phyloP scores from a whole-genome alignment of 257 asterid species.

The Solanum clarkiae region DNA sequence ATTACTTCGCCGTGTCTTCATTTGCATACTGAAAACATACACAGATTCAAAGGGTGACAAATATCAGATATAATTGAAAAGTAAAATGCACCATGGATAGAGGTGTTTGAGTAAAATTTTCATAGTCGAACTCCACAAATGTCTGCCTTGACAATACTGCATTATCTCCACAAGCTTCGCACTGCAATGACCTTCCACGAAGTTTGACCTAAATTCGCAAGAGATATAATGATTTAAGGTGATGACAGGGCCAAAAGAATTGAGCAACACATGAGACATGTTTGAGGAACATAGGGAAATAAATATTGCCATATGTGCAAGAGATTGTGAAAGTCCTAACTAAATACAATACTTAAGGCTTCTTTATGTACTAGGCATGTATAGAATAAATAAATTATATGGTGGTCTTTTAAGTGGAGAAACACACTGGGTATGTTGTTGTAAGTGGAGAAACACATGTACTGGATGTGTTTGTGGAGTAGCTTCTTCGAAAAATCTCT shows the following conservation, averaged over 20 bases:
- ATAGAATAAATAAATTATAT: not conserved
- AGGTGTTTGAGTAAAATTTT: slow-evolving; percentile 62
- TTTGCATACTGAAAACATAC: not conserved
- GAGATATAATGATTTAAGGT: not conserved
- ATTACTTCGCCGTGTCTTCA: not conserved
- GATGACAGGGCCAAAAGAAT: not conserved
- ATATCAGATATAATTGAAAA: not conserved
- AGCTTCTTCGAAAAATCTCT: not conserved
- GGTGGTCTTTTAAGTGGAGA: not conserved
- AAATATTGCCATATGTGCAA: not conserved
- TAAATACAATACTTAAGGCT: not conserved
- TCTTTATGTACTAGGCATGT: not conserved
- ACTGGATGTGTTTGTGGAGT: not conserved
- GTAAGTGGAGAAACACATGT: not conserved
- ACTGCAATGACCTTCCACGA: slow-evolving; percentile 67
- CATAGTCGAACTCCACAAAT: slow-evolving; percentile 54
- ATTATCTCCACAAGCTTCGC: slow-evolving; percentile 71
- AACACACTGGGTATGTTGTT: not conserved
- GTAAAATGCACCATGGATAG: slow-evolving; percentile 44
- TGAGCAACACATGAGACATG: not conserved
- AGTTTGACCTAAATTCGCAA: slow-evolving; percentile 46
- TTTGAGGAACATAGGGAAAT: not conserved
- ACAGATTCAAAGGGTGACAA: not conserved
- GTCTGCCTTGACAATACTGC: slow-evolving; percentile 31
- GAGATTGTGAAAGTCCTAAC: not conserved